These are phyloP conservation scores for Solanum aculeatissimum DNA, from an alignment of 305 asterid species.

Conservation along the genomic window DNA sequence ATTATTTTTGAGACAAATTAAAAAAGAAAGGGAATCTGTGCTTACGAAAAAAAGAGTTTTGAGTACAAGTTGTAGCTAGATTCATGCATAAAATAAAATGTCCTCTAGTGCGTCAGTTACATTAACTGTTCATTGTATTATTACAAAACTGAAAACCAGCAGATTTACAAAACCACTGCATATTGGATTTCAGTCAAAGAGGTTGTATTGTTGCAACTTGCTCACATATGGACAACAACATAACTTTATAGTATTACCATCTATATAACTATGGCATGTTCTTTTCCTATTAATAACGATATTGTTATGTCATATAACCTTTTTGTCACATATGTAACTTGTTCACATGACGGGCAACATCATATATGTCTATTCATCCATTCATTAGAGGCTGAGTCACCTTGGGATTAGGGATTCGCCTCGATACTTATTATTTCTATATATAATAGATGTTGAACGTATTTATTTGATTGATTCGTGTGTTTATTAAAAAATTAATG, in stretches of 20 bases:
- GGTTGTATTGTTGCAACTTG: not conserved
- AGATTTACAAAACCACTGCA: not conserved
- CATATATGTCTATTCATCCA: not conserved
- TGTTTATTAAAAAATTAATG: too few relatives aligned
- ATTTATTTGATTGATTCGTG: too few relatives aligned
- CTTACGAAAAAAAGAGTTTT: not conserved
- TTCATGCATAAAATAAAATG: not conserved
- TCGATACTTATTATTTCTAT: too few relatives aligned
- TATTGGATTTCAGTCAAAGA: too few relatives aligned
- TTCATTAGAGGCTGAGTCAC: too few relatives aligned
- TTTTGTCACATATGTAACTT: not conserved
- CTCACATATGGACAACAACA: not conserved
- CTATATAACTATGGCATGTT: not conserved
- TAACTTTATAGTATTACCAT: not conserved
- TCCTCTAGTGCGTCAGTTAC: not conserved
- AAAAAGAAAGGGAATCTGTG: not conserved
- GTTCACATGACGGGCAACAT: not conserved
- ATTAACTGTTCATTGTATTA: not conserved
- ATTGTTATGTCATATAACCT: not conserved
- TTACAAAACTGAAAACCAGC: not conserved
- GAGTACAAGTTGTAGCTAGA: not conserved
- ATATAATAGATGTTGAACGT: too few relatives aligned
- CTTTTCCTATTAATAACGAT: not conserved
- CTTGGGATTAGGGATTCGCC: too few relatives aligned
- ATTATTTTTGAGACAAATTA: not conserved